Base-by-base conservation (phyloP, 1,284 basidiomycete genomes). In the Erythrobasidium hasegawianum region DNA sequence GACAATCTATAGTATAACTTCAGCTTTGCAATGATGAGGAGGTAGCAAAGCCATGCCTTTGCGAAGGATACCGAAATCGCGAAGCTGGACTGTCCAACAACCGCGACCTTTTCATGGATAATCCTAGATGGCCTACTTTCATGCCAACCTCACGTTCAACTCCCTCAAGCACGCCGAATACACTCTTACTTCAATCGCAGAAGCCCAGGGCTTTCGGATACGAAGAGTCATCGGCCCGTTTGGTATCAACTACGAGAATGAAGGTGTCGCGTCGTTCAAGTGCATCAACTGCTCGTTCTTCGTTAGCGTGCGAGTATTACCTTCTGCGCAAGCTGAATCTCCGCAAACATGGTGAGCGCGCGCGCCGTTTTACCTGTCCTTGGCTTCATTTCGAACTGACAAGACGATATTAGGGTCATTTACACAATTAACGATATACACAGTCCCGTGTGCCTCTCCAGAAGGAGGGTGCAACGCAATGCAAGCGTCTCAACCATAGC, bases 381-480 rank as follows among this genome's bases (percentile, higher is more conserved):
- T 33, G 33, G 33, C 33, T 33, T 11, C 11, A 33, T 11, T 33
- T 33, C 33, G 11, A 11, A 11, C 33, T 33, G 33, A 33, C 33
- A 33, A 33, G 33, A 4, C 11, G 11, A 11, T 33, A 33, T 33
- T 33, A 64, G 61, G 61, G 33, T 20, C 9, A 47, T 57, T 24
- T 64, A 64, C 40, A 64, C 61, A 1, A 13, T 64, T 7, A 43
- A 57, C 53, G 61, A 64, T 33, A 52, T 13, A 53, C 61, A 64
- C 55, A 57, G 33, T 22, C 33, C 39, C 24, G 57, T 50, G 1
- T 64, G 61, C 29, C 50, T 53, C n/a, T 50, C 61, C 9, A 27
- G 47, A 9, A 53, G 61, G 47, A 39, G 40, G 50, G 52, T 47
- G 22, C 61, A 47, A 5, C 43, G 61, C 9, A 13, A 55, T 49